Conservation (phyloP, 805 yeast genomes). For the Tetrapisispora taiwanensis region DNA sequence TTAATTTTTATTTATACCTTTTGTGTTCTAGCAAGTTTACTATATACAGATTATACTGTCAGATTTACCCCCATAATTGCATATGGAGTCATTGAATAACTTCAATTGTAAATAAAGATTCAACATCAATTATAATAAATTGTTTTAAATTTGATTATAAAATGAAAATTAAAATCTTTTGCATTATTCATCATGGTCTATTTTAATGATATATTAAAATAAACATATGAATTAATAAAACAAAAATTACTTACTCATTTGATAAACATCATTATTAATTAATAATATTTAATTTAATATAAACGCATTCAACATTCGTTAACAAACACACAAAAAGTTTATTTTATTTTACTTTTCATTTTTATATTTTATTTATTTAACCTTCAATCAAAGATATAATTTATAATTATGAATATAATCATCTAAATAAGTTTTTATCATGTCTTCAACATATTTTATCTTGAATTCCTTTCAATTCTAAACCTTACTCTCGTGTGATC, state of each 20-base stretch:
- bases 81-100: constrained; percentile 2
- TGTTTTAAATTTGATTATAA: constrained; percentile 28
- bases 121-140: constrained; percentile 11
- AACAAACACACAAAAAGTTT: background rate
- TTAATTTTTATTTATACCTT: no score
- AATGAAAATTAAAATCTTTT: constrained; percentile 5
- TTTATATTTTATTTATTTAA: background rate
- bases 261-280: background rate
- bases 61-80: background rate
- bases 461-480: no score
- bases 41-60: no score
- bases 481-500: no score
- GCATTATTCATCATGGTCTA: constrained; percentile 4
- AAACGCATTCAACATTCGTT: constrained; percentile 32
- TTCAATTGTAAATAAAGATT: constrained; percentile 4
- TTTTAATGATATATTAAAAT: no score
- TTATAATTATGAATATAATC: no score
- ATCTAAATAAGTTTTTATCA: no score
- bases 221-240: background rate
- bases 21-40: no score
- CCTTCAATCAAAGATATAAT: no score
- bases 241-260: background rate
- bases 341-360: no score
- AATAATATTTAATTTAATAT: constrained; percentile 1
- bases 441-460: no score